phyloP scores from a whole-genome alignment of 306 rosid genomes.

The Fragaria nilgerrensis region DNA sequence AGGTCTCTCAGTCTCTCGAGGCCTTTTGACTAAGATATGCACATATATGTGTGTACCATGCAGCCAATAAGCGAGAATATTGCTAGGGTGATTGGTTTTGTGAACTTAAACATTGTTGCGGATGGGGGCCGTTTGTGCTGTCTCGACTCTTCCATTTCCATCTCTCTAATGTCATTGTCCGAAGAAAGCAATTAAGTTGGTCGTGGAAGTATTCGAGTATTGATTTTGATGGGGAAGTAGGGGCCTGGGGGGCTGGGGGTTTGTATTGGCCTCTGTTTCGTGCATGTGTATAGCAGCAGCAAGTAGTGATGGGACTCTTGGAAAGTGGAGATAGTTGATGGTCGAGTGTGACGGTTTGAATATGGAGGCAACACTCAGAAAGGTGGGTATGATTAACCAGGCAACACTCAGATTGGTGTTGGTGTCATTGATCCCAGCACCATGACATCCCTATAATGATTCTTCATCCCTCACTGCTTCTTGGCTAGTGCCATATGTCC shows the following conservation, averaged over 20 bases:
- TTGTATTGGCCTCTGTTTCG: neutral
- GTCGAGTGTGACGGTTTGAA: conserved; percentile 25
- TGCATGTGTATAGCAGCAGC: neutral
- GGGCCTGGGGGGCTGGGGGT: conserved; percentile 15
- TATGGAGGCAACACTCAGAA: conserved; percentile 21
- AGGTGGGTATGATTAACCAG: neutral
- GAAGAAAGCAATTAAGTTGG: neutral
- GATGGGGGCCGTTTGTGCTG: neutral
- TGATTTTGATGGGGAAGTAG: conserved; percentile 13
- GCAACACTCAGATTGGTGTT: conserved; percentile 9
- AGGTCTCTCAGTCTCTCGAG: neutral
- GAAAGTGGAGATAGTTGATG: conserved; percentile 21
- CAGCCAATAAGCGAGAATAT: neutral
- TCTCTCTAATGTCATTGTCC: neutral
- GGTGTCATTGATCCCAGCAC: conserved; percentile 21
- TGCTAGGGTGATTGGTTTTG: neutral
- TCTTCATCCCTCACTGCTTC: neutral
- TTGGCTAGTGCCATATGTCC: neutral
- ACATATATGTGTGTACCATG: too few species aligned
- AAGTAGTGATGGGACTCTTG: neutral
- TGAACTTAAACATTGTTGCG: neutral
- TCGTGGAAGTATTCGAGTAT: conserved; percentile 7
- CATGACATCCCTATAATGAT: conserved; percentile 1
- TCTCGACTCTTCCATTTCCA: neutral
- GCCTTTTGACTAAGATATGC: conserved; percentile 3